Evolutionary conservation across 805 yeast genomes (phyloP), one percentile per base, ranked within the genome.

Genomic region (Maudiozyma bulderi): DNA sequence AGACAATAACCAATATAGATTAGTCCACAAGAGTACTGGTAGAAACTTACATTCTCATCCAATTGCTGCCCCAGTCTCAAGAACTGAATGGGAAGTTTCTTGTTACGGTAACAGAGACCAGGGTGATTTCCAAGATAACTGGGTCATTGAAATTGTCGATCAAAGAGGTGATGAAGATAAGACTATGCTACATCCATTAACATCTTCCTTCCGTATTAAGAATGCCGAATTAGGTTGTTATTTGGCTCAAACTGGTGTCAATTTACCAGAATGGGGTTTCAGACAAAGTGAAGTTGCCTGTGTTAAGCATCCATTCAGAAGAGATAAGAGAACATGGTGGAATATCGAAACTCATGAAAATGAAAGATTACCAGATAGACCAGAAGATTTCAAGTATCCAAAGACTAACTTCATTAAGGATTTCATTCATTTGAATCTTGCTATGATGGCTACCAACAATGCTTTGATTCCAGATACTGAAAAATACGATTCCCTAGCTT

Each of bases 401-500:
- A 81, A 75, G 61, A 81, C 91, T 11, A 75, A 74, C 55, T 86
- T 86, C 69, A 70, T 84, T 68, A 82, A 80, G 55, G 89, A 85
- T 65, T 86, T 86, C 55, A 64, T 86, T 47, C 83, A 82, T 61
- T 70, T 86, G 60, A 86, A 86, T 62, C 73, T 82, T 60, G 95
- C 91, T 1, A 86, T 86, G 95, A 84, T 85, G 91, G 89, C 93
- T n/a, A 83, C 93, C 10, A 86, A 86, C 64, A 86, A 85, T 58
- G 95, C 93, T 1, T 74, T 86, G 62, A 75, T 86, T 43, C 93
- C 95, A 33, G 93, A 86, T 59, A 67, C 74, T 3, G 93, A 86
- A 57, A 85, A 84, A 58, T 73, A 71, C 53, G 95, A 86, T 64
- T 76, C 74, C 49, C 70, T 86, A 54, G 81, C 89, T 6, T 84